These are phyloP conservation scores for Rhodotorula babjevae DNA, from an alignment of 768 basidiomycete genomes.

Conservation along the genomic window DNA sequence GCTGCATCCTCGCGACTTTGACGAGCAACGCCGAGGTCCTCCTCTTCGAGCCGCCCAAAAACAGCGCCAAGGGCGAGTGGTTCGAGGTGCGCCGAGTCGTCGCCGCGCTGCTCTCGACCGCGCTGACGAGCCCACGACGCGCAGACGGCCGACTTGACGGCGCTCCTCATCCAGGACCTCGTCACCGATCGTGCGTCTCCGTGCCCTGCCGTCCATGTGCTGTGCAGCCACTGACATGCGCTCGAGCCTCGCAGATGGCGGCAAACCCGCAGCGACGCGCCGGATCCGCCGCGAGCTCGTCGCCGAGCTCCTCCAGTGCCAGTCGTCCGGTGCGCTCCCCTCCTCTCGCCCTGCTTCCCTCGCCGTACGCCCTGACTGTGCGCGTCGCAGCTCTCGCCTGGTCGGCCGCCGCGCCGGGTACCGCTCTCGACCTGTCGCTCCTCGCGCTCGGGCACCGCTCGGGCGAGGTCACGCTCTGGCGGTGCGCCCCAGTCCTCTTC, in stretches of 20 bases:
- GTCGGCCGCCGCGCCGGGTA: background rate
- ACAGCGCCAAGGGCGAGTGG: slow-evolving; percentile 23
- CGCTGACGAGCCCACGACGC: too few species aligned
- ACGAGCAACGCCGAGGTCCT: slow-evolving; percentile 23
- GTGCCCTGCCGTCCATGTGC: background rate
- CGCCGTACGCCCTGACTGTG: background rate
- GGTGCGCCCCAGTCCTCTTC: background rate
- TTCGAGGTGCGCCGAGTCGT: slow-evolving; percentile 6
- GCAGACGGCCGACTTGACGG: slow-evolving; percentile 28
- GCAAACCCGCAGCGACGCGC: background rate
- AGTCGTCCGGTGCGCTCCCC: background rate
- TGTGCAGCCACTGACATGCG: background rate
- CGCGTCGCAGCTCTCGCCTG: slow-evolving; percentile 6
- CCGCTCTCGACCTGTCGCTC: background rate
- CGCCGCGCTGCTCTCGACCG: background rate
- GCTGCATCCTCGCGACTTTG: slow-evolving; percentile 25
- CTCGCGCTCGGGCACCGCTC: slow-evolving; percentile 19
- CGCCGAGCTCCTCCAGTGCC: background rate
- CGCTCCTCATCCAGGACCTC: background rate
- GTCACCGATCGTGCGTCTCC: background rate
- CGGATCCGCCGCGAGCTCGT: background rate
- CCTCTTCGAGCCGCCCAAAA: slow-evolving; percentile 23
- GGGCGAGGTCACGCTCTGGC: slow-evolving; percentile 28
- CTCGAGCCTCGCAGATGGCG: background rate
- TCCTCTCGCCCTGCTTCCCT: too few species aligned